Base-by-base conservation (phyloP, 1,284 basidiomycete species). In the Singerocomus inundabilis region DNA sequence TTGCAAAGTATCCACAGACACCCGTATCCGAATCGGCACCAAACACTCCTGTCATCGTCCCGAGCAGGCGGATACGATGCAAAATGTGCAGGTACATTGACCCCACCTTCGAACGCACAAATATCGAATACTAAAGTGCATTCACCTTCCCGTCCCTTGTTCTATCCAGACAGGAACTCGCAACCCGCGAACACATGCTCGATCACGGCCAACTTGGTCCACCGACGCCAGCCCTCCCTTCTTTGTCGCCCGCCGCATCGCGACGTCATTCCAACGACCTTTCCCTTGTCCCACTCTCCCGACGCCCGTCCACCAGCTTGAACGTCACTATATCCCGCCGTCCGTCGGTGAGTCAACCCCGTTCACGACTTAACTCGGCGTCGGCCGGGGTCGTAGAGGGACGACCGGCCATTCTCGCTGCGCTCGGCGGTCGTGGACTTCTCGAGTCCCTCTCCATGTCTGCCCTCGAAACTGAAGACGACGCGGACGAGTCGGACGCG, bases 131-230 rank as follows among this genome's bases (percentile, higher is more conserved):
- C 36, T 47, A n/a, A n/a, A n/a, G n/a, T n/a, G n/a, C n/a, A n/a
- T n/a, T n/a, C n/a, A n/a, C n/a, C n/a, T n/a, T n/a, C n/a, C n/a
- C n/a, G n/a, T n/a, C n/a, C n/a, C n/a, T n/a, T n/a, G n/a, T n/a
- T n/a, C 40, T 28, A 29, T 44, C 26, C 57, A 88, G 91, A 53
- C 84, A 87, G 49, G 91, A 93, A 61, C 77, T 96, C 12, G 93
- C 93, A 0, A 81, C 89, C 1, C 79, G 91, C 24, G 93, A 95
- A 63, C 90, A 95, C 66, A 93, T 96, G 87, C 80, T 94, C 51
- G 89, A 93, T 63, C 93, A 95, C 62, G 91, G 91, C 5, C 84
- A 88, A 57, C 72, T 88, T 8, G 84, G 83, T 1, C 80, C 85
- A 6, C 72, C 81, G 1, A 85, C 84, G 0, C 84, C 84, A 3